Percentiles rank a stretch among this genome's conserved stretches.
These are phyloP conservation scores for Talaromyces sp. DNA, from an alignment of 2,329 filamentous ascomycete genomes.

Conservation along the genomic window DNA sequence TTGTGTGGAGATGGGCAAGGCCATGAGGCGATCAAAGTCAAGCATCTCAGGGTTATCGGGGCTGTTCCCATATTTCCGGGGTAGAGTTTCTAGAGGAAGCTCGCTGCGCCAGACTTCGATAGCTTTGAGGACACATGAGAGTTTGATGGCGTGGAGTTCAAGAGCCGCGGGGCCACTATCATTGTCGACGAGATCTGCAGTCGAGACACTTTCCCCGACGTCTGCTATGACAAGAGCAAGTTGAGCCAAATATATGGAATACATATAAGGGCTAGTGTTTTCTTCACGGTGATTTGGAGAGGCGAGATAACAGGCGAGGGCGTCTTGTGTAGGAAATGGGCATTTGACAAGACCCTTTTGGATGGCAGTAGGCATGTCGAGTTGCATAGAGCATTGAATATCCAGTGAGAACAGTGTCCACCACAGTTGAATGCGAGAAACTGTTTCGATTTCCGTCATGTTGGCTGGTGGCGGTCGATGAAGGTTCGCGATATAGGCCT, in stretches of 20 bases:
- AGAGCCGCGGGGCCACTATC: too few relatives aligned
- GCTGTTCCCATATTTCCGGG: neutral
- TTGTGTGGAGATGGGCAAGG: neutral
- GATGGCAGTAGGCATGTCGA: neutral
- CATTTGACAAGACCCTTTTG: neutral
- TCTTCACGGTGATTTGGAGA: too few relatives aligned
- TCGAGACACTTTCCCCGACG: too few relatives aligned
- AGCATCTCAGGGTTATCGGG: neutral
- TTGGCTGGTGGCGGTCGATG: neutral
- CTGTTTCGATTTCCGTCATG: neutral
- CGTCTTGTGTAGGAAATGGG: too few relatives aligned
- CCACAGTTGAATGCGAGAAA: conserved; percentile 4
- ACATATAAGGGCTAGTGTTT: too few relatives aligned
- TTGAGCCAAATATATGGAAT: too few relatives aligned
- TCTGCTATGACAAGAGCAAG: too few relatives aligned
- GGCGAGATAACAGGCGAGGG: too few relatives aligned
- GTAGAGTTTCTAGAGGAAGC: neutral
- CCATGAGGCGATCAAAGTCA: neutral
- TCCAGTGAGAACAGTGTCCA: conserved; percentile 4
- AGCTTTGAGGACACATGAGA: too few relatives aligned
- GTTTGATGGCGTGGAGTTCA: too few relatives aligned
- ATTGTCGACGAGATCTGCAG: too few relatives aligned
- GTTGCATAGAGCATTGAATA: conserved; percentile 3
- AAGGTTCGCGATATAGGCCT: conserved; percentile 2
- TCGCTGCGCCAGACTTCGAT: too few relatives aligned